Evolutionary conservation across 164 flowering plant genomes (phyloP).

Genomic region (Umbilicus rupestris): DNA sequence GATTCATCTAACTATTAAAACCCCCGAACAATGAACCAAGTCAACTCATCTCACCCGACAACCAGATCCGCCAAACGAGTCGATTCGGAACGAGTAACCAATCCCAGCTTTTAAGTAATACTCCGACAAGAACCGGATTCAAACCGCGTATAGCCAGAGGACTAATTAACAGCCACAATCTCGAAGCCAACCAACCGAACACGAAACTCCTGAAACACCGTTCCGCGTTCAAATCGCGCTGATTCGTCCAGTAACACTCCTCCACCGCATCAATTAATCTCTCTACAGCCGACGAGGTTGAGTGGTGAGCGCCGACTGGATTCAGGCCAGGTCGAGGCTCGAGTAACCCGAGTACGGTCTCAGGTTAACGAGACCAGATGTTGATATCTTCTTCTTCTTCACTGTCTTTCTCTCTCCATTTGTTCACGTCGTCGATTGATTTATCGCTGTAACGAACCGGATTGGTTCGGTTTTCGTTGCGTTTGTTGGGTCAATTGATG

Average conservation of each 20-base stretch:
- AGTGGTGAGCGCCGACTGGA: not conserved
- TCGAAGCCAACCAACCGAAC: not conserved
- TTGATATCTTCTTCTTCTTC: not conserved
- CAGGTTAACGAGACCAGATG: not conserved
- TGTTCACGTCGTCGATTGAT: not conserved
- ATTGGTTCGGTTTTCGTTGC: not conserved
- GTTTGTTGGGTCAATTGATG: too few species aligned
- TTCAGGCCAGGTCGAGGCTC: not conserved
- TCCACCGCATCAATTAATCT: not conserved
- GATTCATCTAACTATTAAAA: too few species aligned
- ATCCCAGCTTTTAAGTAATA: not conserved
- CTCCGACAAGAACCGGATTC: not conserved
- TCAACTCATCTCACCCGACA: not conserved
- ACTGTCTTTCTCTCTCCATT: not conserved
- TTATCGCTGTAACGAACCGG: not conserved
- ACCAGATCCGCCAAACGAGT: not conserved
- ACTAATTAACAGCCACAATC: not conserved
- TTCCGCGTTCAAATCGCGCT: slow-evolving; percentile 3
- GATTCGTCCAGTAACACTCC: not conserved
- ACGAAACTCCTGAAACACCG: not conserved
- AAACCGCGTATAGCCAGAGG: not conserved
- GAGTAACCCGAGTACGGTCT: not conserved
- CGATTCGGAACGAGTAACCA: not conserved
- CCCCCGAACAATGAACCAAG: not conserved
- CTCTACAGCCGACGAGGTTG: not conserved